These are phyloP conservation scores for Solanum neorickii DNA, from an alignment of 257 asterid species.

Conservation along the genomic window DNA sequence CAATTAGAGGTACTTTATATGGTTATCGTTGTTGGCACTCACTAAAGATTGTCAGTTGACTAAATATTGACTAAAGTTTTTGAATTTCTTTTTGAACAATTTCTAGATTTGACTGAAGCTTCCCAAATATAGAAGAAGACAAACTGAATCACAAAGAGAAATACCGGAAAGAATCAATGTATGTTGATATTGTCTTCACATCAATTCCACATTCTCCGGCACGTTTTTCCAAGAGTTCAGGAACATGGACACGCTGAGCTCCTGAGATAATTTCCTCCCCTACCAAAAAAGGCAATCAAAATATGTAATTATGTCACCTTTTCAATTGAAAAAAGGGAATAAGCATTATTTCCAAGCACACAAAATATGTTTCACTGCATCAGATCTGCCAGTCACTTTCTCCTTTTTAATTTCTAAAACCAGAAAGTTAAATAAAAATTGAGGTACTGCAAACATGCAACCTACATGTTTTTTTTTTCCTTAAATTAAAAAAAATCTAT, in stretches of 20 bases:
- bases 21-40: neutral
- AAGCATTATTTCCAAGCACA: neutral
- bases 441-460: neutral
- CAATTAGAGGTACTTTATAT: neutral
- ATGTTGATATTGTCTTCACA: constrained; percentile 60
- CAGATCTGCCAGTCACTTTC: neutral
- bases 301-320: neutral
- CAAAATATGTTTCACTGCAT: neutral
- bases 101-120: neutral
- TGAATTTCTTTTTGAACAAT: neutral
- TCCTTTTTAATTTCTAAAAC: neutral
- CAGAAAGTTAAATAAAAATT: neutral
- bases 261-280: constrained; percentile 97
- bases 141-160: neutral
- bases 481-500: neutral
- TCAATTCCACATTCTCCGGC: constrained; percentile 74
- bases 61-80: neutral
- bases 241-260: constrained; percentile 80
- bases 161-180: constrained; percentile 79
- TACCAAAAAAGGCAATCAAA: constrained; percentile 2
- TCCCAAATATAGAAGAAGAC: neutral
- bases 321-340: neutral
- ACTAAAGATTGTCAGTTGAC: neutral
- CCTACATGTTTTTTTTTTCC: neutral
- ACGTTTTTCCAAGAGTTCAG: constrained; percentile 53